Base-by-base conservation (phyloP, 352 stramenopile genomes). In the Pythium oligandrum region DNA sequence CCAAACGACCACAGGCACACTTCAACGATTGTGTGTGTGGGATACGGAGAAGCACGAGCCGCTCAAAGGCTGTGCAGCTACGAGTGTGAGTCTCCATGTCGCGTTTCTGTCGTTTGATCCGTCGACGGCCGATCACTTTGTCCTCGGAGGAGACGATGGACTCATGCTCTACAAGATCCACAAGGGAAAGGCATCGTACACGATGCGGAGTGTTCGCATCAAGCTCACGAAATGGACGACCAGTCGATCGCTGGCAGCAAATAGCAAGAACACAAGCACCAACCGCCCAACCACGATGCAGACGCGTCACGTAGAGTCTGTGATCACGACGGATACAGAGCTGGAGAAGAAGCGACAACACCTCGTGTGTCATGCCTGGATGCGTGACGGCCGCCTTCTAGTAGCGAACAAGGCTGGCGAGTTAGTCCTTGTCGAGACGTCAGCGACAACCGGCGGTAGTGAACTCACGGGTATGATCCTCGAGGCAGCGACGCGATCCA, bases 101-200 rank as follows among this genome's bases (percentile, higher is more conserved):
- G 36, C 53, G 6, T 90, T 90, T 39, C 62, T 78, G 36, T 88
- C 82, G n/a, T 93, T 93, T 40, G 72, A 90, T 52, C 82, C 82
- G 40, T 55, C 55, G 11, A 84, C 82, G 44, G 17, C 63, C 1
- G 67, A 90, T 35, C 66, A 75, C n/a, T 76, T 93, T 8, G 45
- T 93, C 4, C 48, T 91, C 0, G 84, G 78, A 26, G 78, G 78
- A 3, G 69, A 75, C 38, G 74, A 79, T 35, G 76, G 78, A 4
- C 63, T 94, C 6, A 65, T 83, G 30, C 55, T 91, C 53, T 94
- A 73, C 75, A 88, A 85, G 56, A 57, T 88, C 34, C 89, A 83
- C 66, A 65, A 63, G 31, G 51, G 57, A 40, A 61, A 52, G 32
- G 48, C 49, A 1, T 63, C 58, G 6, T 69, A 55, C 48, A 60